These are phyloP conservation scores for Leptographium procerum DNA, from an alignment of 2,329 filamentous ascomycete species.

Conservation along the genomic window DNA sequence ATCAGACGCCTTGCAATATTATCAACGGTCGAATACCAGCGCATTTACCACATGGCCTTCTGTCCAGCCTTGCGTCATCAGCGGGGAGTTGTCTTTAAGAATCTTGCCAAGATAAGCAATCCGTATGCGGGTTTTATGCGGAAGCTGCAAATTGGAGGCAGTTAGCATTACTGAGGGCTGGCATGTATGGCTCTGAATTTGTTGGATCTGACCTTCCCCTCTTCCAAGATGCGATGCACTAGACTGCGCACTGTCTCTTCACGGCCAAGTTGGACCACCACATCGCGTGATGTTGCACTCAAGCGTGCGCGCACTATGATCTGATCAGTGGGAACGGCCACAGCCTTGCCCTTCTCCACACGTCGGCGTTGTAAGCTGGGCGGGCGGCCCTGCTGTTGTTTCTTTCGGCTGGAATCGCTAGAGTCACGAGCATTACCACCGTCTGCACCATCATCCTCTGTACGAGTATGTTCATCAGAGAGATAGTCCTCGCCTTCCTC, in stretches of 20 bases:
- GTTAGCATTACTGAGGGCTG: too few species aligned
- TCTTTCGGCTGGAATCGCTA: background rate
- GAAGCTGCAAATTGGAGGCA: slow-evolving; percentile 34
- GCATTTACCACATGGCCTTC: slow-evolving; percentile 67
- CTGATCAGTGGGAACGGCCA: slow-evolving; percentile 25
- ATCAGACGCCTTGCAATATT: background rate
- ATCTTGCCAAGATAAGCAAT: slow-evolving; percentile 75
- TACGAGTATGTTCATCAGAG: background rate
- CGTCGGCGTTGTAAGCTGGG: slow-evolving; percentile 17
- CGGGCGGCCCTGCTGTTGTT: slow-evolving; percentile 9
- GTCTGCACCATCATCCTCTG: slow-evolving; percentile 8
- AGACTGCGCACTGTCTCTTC: slow-evolving; percentile 55
- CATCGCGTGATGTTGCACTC: slow-evolving; percentile 55
- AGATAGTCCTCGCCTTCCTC: slow-evolving; percentile 1
- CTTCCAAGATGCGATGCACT: slow-evolving; percentile 49
- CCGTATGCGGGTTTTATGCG: slow-evolving; percentile 47
- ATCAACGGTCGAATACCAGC: slow-evolving; percentile 42
- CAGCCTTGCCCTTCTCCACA: slow-evolving; percentile 43
- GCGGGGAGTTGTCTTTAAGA: slow-evolving; percentile 54
- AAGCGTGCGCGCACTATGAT: slow-evolving; percentile 50
- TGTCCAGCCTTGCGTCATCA: slow-evolving; percentile 64
- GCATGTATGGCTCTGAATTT: too few species aligned
- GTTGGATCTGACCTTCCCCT: slow-evolving; percentile 51
- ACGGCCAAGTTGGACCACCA: slow-evolving; percentile 45
- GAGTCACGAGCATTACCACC: background rate